Evolutionary conservation across 2,329 filamentous ascomycete species (phyloP).

Genomic region (Aspergillus piperis): DNA sequence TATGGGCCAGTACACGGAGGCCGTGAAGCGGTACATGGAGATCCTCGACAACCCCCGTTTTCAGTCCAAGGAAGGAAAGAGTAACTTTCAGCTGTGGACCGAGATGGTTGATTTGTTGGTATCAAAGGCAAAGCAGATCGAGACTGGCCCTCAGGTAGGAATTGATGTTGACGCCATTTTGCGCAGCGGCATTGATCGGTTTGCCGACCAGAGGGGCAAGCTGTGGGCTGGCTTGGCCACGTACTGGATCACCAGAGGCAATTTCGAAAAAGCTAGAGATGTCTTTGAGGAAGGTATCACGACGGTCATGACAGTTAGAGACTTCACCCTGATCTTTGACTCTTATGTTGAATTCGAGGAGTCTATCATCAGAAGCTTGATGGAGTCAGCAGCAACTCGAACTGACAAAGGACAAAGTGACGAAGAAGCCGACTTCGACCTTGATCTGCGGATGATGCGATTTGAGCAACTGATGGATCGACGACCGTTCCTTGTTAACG

Average conservation of each 20-base stretch:
- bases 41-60: conserved; percentile 90
- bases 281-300: conserved; percentile 95
- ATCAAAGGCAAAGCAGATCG: conserved; percentile 81
- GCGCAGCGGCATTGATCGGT: conserved; percentile 84
- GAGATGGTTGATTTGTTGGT: conserved; percentile 97
- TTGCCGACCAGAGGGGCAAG: conserved; percentile 91
- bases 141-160: conserved; percentile 75
- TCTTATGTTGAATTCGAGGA: conserved; percentile 97
- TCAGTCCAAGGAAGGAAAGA: conserved; percentile 88
- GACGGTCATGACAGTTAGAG: conserved; percentile 96
- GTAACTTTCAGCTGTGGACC: conserved; percentile 94
- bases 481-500: conserved; percentile 91
- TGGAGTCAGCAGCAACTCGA: conserved; percentile 80
- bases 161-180: conserved; percentile 93
- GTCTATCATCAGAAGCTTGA: conserved; percentile 84
- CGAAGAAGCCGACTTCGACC: conserved; percentile 84
- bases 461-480: conserved; percentile 99
- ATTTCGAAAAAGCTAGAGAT: conserved; percentile 89
- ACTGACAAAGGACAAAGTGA: conserved; percentile 77
- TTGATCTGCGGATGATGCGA: conserved; percentile 95
- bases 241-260: conserved; percentile 92
- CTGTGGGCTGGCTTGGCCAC: conserved; percentile 93
- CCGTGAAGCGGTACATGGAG: conserved; percentile 85
- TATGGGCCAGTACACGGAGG: conserved; percentile 83
- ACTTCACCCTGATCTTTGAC: conserved; percentile 96